Base-by-base conservation (phyloP, 2,329 filamentous ascomycete genomes). In the Shiraia sp. region DNA sequence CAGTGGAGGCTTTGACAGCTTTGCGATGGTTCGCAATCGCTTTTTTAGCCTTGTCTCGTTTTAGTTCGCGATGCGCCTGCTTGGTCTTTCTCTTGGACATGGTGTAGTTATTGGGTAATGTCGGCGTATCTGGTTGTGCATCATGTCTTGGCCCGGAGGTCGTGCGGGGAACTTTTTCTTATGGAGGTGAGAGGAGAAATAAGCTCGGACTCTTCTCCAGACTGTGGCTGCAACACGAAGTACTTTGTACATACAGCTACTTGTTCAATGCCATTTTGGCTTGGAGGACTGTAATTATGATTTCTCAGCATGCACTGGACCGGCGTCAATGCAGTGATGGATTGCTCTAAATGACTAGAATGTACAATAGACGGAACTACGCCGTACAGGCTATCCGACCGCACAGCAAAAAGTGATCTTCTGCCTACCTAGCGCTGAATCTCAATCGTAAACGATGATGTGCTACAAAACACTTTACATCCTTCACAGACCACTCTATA, bases 401-500 rank as follows among this genome's bases (percentile, higher is more conserved):
- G 48, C 50, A 46, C 45, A 46, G 38, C 56, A 53, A 45, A 22
- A 22, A 22, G 19, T 22, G 19, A 5, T 22, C 19, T 22, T 22
- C 19, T 22, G 19, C 8, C 19, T 8, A 8, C 19, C 19, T 5
- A 22, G 19, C 4, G 8, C 8, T 22, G 19, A 22, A 22, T 8
- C 8, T 8, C 19, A 22, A 5, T 22, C 8, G 4, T 22, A 4
- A 22, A 22, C 19, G 19, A 22, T 22, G 19, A 22, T 22, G 19
- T 22, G 19, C 19, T 22, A 22, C 19, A 8, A 22, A 22, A 5
- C 19, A 22, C 4, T 22, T 22, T 22, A 22, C 19, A 22, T 22
- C 19, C 4, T 22, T 5, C 4, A 22, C 8, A 8, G 8, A 8
- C 19, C 19, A 22, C 8, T 22, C 19, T 88, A 99, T 79, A 99